Conservation (phyloP, 1,284 basidiomycete species). For the Cryptococcus floricola region DNA sequence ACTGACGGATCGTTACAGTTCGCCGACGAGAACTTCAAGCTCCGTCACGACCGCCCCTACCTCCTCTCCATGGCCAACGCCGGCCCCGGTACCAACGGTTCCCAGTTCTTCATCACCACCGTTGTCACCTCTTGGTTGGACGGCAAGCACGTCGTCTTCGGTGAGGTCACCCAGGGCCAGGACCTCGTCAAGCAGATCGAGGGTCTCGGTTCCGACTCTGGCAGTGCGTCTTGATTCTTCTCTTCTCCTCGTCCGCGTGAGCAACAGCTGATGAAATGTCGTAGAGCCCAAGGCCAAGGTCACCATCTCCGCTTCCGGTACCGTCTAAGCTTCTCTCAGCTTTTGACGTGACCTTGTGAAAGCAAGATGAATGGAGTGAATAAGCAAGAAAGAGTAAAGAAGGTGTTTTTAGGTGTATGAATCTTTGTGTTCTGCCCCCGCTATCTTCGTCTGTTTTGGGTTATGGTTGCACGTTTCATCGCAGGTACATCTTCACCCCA, state of each 20-base stretch:
- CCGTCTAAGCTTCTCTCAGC: constrained; percentile 23
- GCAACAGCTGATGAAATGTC: neutral
- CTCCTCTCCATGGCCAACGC: constrained; percentile 87
- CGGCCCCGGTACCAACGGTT: constrained; percentile 54
- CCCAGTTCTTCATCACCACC: constrained; percentile 81
- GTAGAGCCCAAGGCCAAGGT: constrained; percentile 46
- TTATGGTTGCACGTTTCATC: too few species aligned
- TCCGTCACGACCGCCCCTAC: constrained; percentile 61
- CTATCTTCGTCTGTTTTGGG: neutral
- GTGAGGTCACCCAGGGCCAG: constrained; percentile 78
- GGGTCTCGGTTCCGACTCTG: constrained; percentile 47
- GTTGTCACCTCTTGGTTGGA: constrained; percentile 53
- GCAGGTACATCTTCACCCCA: too few species aligned
- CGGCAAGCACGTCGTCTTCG: constrained; percentile 83
- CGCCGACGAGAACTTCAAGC: constrained; percentile 80
- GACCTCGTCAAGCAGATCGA: constrained; percentile 61
- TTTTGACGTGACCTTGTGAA: neutral
- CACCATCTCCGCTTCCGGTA: constrained; percentile 47
- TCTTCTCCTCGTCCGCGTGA: too few species aligned
- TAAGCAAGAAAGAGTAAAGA: neutral
- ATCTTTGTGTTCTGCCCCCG: neutral
- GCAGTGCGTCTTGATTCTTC: constrained; percentile 32
- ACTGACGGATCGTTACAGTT: constrained; percentile 53
- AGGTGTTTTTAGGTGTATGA: neutral
- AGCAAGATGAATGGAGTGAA: neutral